These are phyloP conservation scores for Phytopythium mirpurense DNA, from an alignment of 352 stramenopile species.

Conservation along the genomic window DNA sequence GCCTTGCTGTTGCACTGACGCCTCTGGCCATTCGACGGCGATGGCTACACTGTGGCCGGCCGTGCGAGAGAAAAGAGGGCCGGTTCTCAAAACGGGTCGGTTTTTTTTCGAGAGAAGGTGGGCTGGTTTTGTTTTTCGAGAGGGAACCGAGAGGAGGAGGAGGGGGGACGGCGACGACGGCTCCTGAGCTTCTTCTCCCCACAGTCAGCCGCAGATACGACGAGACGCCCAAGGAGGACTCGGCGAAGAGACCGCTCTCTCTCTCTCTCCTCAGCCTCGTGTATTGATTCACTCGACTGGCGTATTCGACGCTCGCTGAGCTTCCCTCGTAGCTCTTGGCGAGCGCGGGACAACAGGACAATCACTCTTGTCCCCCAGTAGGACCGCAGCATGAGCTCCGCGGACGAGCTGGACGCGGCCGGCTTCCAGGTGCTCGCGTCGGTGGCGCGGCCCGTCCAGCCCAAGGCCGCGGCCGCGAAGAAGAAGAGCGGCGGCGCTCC, in stretches of 20 bases:
- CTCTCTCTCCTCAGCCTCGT: no score
- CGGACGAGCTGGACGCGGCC: constrained; percentile 15
- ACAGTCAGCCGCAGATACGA: no score
- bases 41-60: background rate
- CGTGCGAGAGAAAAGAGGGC: background rate
- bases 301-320: no score
- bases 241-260: no score
- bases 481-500: background rate
- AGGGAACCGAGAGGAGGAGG: background rate
- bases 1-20: no score
- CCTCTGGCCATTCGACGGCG: background rate
- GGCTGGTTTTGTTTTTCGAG: constrained; percentile 1
- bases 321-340: no score
- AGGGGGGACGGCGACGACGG: background rate
- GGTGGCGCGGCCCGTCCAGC: constrained; percentile 8
- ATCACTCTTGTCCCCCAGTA: background rate
- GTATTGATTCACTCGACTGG: no score
- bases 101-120: constrained; percentile 3
- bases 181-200: background rate
- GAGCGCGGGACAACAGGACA: background rate
- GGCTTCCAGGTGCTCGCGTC: constrained; percentile 15
- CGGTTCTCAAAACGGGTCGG: background rate
- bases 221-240: no score
- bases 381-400: constrained; percentile 17
- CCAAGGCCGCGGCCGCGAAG: background rate